Evolutionary conservation across 2,329 filamentous ascomycete genomes (phyloP).

Genomic region (Talaromyces marneffei): DNA sequence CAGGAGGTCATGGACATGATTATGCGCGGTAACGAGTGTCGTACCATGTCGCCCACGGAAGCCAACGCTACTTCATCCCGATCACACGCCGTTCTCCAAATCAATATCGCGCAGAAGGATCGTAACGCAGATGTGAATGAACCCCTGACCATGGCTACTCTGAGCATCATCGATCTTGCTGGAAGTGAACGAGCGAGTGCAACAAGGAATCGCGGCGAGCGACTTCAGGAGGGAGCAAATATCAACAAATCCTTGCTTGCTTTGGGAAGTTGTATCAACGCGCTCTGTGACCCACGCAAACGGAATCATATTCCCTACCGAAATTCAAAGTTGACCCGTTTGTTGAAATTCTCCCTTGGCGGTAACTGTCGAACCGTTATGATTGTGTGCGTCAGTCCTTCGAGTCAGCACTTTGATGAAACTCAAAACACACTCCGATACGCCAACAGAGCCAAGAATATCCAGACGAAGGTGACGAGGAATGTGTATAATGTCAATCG

Average conservation of each 20-base stretch:
- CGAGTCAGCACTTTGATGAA: constrained; percentile 94
- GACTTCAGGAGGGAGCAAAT: constrained; percentile 88
- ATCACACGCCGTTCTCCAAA: constrained; percentile 94
- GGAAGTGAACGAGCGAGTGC: constrained; percentile 94
- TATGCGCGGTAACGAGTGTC: constrained; percentile 84
- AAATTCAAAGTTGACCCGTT: constrained; percentile 91
- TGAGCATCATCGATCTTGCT: constrained; percentile 96
- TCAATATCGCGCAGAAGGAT: constrained; percentile 92
- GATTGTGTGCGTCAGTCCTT: constrained; percentile 98
- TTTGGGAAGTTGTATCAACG: constrained; percentile 95
- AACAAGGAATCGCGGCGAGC: constrained; percentile 91
- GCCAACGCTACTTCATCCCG: constrained; percentile 96
- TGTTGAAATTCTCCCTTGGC: constrained; percentile 93
- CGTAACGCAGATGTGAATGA: constrained; percentile 88
- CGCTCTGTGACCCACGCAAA: constrained; percentile 86
- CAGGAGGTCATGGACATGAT: constrained; percentile 99
- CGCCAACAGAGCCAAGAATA: constrained; percentile 97
- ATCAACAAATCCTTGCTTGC: constrained; percentile 98
- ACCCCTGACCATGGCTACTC: constrained; percentile 93
- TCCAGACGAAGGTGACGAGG: constrained; percentile 98
- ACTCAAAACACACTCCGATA: constrained; percentile 97
- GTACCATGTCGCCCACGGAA: constrained; percentile 93
- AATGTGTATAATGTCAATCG: constrained; percentile 99
- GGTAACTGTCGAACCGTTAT: constrained; percentile 99
- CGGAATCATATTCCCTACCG: constrained; percentile 93